Evolutionary conservation across 2,329 filamentous ascomycete genomes (phyloP), one percentile per base, ranked within the genome.

Genomic region (Colletotrichum tropicale): DNA sequence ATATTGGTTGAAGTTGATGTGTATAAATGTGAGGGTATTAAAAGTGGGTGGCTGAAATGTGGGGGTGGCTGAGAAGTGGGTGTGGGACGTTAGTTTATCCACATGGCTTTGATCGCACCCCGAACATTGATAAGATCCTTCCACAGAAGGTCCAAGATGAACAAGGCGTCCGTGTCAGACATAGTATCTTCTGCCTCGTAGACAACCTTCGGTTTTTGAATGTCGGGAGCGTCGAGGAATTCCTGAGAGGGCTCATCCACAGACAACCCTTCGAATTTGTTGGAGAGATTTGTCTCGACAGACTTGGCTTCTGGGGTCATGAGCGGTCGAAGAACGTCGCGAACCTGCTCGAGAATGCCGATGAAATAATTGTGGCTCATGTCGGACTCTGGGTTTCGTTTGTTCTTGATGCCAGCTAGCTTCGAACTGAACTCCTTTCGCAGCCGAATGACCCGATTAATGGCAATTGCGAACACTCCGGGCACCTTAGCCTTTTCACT

Each of bases 181-280:
- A 60, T 26, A 7, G 16, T 60, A 28, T 60, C 56, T 30, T 60
- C 56, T 0, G 56, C 26, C 18, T 60, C 56, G 9, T 60, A 60
- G 1, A 60, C 56, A 18, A 60, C 56, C 56, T 60, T 32, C 1
- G 78, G 81, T 38, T 77, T 78, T 52, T 80, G 76, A 10, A 81
- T 61, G 61, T 83, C 78, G 0, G 83, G 81, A 10, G 82, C 80
- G 16, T 83, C 77, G 5, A 84, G 48, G 76, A 87, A 87, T 5
- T 78, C 79, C 28, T 85, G 79, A 0, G 84, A 86, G 2, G 85
- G 81, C 32, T 87, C 85, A 56, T 86, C 80, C 13, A 87, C 75
- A 1, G 80, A 77, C 10, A 88, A 78, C 6, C 75, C 66, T 5
- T 80, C 80, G 74, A 88, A 87, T n/a, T 79, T 79, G 74, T 85